Evolutionary conservation across 176 grass and related monocot species (phyloP), one percentile per base, ranked within the genome.

Genomic region (Oryza brachyantha): DNA sequence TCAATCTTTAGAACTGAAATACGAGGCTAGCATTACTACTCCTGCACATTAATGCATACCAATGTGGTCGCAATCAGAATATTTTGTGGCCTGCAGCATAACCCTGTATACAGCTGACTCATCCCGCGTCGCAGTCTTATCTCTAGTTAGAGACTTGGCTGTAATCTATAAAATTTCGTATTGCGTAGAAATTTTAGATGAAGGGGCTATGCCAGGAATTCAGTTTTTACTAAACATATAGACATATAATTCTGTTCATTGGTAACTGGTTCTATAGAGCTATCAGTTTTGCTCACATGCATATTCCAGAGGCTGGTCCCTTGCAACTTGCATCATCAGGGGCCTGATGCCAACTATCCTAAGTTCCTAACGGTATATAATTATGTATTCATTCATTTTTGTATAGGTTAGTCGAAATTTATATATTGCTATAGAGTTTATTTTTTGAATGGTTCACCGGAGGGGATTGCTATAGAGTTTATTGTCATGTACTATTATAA

Each of bases 101-200:
- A 2, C 9, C 21, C 46, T 29, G 17, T 7, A 10, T 16, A 42
- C 42, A 39, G 13, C 6, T 66, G 26, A 50, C 17, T 50, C 46
- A 50, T 65, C 24, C 43, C 17, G 25, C 40, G 34, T 58, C 46
- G 14, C 34, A 17, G 35, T 58, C 46, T 83, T 83, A 83, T 66
- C 81, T 35, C 29, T 13, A 35, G 36, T 36, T 50, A 43, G 41
- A 43, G 41, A 8, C 0, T 21, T 50, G 46, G 46, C 46, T 50
- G 17, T 19, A 50, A 50, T 21, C 17, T 50, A 14, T 50, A 19
- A 14, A 0, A 7, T 19, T 50, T 48, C 12, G 16, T 48, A 48
- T 19, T 7, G 45, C 17, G 45, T 0, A 48, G 45, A 48, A 48
- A 48, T 19, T 48, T 48, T 48, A 48, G 13, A 46, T 16, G 41